Percentiles rank a stretch among this genome's conserved stretches.
Conservation (phyloP, 2,329 filamentous ascomycete species). For the Ascochyta lentis region DNA sequence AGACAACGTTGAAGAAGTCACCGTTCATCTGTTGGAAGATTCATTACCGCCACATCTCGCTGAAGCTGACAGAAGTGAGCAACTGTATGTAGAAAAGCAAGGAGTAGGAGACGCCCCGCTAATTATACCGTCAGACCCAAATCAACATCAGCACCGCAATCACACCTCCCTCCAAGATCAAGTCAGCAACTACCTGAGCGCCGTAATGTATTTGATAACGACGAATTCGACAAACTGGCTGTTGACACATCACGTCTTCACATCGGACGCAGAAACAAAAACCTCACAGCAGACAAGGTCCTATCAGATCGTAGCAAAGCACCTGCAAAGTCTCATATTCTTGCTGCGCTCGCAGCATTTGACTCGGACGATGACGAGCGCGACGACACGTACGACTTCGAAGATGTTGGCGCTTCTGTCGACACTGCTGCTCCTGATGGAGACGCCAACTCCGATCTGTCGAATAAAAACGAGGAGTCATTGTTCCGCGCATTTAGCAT, state of each 20-base stretch:
- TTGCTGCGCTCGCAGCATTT: constrained; percentile 86
- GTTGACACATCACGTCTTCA: constrained; percentile 73
- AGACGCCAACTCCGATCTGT: constrained; percentile 63
- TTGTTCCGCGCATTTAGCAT: constrained; percentile 76
- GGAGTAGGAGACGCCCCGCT: constrained; percentile 6
- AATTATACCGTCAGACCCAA: constrained; percentile 26
- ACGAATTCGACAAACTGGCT: constrained; percentile 74
- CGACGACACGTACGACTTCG: constrained; percentile 94
- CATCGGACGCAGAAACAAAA: constrained; percentile 73
- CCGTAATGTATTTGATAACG: constrained; percentile 76
- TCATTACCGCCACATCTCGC: constrained; percentile 74
- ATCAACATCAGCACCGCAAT: constrained; percentile 21
- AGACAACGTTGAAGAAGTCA: constrained; percentile 78
- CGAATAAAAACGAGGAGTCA: constrained; percentile 68
- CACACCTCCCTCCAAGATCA: constrained; percentile 62
- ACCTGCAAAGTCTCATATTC: constrained; percentile 81
- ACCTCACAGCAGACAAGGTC: constrained; percentile 73
- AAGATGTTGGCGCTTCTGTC: constrained; percentile 88
- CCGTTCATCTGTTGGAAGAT: constrained; percentile 81
- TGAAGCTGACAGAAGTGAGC: constrained; percentile 67
- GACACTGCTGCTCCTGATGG: constrained; percentile 63
- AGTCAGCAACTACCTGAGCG: constrained; percentile 65
- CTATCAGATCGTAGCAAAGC: constrained; percentile 69
- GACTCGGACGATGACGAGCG: constrained; percentile 95
- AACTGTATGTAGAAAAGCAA: constrained; percentile 54